Evolutionary conservation across 805 yeast species (phyloP).

Genomic region (Kluyveromyces lactis): DNA sequence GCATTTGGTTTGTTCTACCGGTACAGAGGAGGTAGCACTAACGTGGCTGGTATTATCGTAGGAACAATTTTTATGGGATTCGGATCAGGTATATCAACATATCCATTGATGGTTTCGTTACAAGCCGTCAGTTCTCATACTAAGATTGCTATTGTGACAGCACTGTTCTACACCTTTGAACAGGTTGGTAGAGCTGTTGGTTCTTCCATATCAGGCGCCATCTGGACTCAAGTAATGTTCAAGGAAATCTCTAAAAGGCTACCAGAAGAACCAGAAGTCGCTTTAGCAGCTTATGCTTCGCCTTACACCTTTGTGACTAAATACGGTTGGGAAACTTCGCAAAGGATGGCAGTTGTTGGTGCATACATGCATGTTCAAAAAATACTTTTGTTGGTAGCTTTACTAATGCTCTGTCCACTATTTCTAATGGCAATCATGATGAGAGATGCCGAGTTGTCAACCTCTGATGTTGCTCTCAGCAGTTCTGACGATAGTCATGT

Average conservation of each 20-base stretch:
- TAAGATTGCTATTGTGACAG: constrained; percentile 56
- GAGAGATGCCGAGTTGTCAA: not conserved
- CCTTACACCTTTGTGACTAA: constrained; percentile 43
- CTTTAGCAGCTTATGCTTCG: constrained; percentile 38
- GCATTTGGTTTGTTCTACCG: constrained; percentile 41
- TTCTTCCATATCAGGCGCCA: constrained; percentile 58
- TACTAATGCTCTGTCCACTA: not conserved
- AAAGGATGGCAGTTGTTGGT: constrained; percentile 46
- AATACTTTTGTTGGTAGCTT: constrained; percentile 1
- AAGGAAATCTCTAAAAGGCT: constrained; percentile 30
- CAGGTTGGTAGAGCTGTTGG: constrained; percentile 64
- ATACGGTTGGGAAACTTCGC: constrained; percentile 59
- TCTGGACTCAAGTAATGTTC: constrained; percentile 59
- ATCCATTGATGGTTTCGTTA: constrained; percentile 52
- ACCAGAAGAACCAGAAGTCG: constrained; percentile 21
- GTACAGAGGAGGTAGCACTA: constrained; percentile 45
- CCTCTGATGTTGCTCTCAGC: not conserved
- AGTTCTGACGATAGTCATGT: not conserved
- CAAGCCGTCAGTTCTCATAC: constrained; percentile 56
- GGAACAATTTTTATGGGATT: constrained; percentile 51
- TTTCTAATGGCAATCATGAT: not conserved
- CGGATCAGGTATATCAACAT: constrained; percentile 65
- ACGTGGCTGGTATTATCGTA: constrained; percentile 45
- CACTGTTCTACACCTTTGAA: constrained; percentile 49
- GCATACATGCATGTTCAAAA: constrained; percentile 56